Evolutionary conservation across 2,329 filamentous ascomycete species (phyloP).

Genomic region (Exophiala dermatitidis): DNA sequence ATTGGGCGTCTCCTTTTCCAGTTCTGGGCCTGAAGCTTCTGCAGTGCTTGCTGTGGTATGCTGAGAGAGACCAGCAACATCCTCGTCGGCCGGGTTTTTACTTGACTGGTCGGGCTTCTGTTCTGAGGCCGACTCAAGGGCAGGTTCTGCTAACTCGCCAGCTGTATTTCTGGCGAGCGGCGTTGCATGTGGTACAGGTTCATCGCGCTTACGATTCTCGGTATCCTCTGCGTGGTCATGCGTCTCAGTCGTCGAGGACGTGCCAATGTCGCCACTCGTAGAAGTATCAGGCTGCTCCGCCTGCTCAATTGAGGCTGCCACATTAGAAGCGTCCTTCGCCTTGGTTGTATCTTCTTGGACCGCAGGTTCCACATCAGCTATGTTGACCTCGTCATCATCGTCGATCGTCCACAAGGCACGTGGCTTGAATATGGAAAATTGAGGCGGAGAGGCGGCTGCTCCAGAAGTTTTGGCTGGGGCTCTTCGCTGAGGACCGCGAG

Average conservation of each 20-base stretch:
- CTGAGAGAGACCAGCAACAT: slow-evolving; percentile 18
- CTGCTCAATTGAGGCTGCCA: slow-evolving; percentile 38
- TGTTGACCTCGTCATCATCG: slow-evolving; percentile 21
- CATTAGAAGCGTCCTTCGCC: slow-evolving; percentile 3
- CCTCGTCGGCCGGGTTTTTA: slow-evolving; percentile 6
- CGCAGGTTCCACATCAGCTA: slow-evolving; percentile 3
- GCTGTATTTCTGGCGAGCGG: slow-evolving; percentile 32
- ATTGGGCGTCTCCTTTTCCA: slow-evolving; percentile 20
- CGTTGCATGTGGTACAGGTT: slow-evolving; percentile 27
- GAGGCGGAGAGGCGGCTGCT: slow-evolving; percentile 4
- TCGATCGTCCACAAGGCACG: slow-evolving; percentile 25
- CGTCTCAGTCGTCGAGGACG: slow-evolving; percentile 10
- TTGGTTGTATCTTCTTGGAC: neutral
- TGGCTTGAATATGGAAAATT: slow-evolving; percentile 21
- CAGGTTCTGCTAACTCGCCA: slow-evolving; percentile 33
- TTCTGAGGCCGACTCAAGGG: slow-evolving; percentile 32
- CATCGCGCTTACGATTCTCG: slow-evolving; percentile 11
- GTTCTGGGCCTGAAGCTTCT: slow-evolving; percentile 13
- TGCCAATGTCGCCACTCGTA: slow-evolving; percentile 41
- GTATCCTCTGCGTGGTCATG: slow-evolving; percentile 9
- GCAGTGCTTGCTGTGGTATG: slow-evolving; percentile 21
- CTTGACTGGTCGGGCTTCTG: slow-evolving; percentile 28
- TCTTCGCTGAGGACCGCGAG: slow-evolving; percentile 75
- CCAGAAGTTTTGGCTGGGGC: slow-evolving; percentile 52
- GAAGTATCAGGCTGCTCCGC: slow-evolving; percentile 65